phyloP scores from a whole-genome alignment of 1,284 basidiomycete species.

The Xanthoconium separans region DNA sequence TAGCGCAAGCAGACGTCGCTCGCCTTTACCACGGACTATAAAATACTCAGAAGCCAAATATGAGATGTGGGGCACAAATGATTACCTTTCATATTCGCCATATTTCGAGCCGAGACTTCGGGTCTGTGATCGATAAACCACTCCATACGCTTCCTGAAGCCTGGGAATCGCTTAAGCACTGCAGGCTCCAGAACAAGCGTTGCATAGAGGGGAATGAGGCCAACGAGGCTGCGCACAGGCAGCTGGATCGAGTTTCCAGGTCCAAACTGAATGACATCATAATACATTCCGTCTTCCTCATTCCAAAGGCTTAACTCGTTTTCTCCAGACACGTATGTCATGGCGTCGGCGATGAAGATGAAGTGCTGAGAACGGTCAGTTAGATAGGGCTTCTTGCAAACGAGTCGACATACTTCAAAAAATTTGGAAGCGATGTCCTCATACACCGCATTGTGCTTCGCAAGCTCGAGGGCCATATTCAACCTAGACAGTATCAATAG shows the following conservation, averaged over 20 bases:
- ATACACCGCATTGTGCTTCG: slow-evolving; percentile 96
- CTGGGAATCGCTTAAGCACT: slow-evolving; percentile 87
- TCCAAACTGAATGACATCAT: slow-evolving; percentile 94
- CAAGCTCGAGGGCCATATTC: slow-evolving; percentile 95
- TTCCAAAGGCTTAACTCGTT: slow-evolving; percentile 89
- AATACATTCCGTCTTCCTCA: slow-evolving; percentile 97
- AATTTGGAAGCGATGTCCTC: slow-evolving; percentile 99
- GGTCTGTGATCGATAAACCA: slow-evolving; percentile 97
- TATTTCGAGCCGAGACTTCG: slow-evolving; percentile 85
- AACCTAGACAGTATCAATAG: slow-evolving; percentile 52
- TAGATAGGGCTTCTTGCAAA: neutral
- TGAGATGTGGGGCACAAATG: slow-evolving; percentile 5
- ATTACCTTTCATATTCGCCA: slow-evolving; percentile 92
- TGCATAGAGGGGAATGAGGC: slow-evolving; percentile 93
- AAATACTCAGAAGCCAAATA: slow-evolving; percentile 8
- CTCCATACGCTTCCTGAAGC: slow-evolving; percentile 97
- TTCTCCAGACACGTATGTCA: slow-evolving; percentile 86
- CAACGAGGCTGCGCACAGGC: slow-evolving; percentile 90
- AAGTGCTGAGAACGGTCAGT: slow-evolving; percentile 64
- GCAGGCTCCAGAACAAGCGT: slow-evolving; percentile 92
- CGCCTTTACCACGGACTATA: slow-evolving; percentile 75
- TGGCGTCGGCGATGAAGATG: slow-evolving; percentile 95
- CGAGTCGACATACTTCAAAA: slow-evolving; percentile 66
- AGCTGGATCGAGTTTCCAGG: slow-evolving; percentile 84
- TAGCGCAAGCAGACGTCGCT: slow-evolving; percentile 86